Percentiles rank a stretch among this genome's conserved stretches.
Conservation (phyloP, 805 yeast genomes). For the Soucietia sequanensis region DNA sequence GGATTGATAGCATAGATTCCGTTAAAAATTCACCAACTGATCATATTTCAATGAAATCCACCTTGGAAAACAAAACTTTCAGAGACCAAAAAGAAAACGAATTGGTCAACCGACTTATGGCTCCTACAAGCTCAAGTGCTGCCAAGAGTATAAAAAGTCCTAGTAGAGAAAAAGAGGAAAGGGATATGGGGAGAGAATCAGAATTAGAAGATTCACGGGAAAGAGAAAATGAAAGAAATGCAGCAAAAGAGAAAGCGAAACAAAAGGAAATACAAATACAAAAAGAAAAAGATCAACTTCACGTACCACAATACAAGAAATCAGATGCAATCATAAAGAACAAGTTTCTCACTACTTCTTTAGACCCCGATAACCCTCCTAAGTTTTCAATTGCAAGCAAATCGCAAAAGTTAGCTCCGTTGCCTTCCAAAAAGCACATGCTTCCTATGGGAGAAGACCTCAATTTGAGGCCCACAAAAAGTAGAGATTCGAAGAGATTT, state of each 20-base stretch:
- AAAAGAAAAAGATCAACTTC: no score
- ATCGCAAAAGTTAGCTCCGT: no score
- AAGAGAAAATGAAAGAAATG: no score
- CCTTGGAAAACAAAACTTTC: background rate
- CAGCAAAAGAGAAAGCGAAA: no score
- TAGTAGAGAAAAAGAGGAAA: background rate
- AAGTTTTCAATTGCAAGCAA: no score
- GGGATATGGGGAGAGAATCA: no score
- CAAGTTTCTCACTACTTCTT: slow-evolving; percentile 34
- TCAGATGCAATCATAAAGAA: slow-evolving; percentile 20
- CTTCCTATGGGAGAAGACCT: background rate
- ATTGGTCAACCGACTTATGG: slow-evolving; percentile 19
- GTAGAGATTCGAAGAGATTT: background rate
- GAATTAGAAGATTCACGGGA: no score
- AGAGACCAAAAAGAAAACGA: slow-evolving; percentile 9
- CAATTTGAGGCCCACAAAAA: background rate
- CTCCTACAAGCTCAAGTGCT: slow-evolving; percentile 31
- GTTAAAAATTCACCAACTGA: slow-evolving; percentile 1
- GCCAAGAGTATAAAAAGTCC: slow-evolving; percentile 17
- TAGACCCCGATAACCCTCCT: slow-evolving; percentile 31
- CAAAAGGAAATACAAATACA: no score
- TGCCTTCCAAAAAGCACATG: background rate
- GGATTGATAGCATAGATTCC: no score
- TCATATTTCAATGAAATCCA: slow-evolving; percentile 1
- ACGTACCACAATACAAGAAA: slow-evolving; percentile 3